Evolutionary conservation across 352 stramenopile species (phyloP), one percentile per base, ranked within the genome.

Genomic region (Aphanomyces euteiches): DNA sequence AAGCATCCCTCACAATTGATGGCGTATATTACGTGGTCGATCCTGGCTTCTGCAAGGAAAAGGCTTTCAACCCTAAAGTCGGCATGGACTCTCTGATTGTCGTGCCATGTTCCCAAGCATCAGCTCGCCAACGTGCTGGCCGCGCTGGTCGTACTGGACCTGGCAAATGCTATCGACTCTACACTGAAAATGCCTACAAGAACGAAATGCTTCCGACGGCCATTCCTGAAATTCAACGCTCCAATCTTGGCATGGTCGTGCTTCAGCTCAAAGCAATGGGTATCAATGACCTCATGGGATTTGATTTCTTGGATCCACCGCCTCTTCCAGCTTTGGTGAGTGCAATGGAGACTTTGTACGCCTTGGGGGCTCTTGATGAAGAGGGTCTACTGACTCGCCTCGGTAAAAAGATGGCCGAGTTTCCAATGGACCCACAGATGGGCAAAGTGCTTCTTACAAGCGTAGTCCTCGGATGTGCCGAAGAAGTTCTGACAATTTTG

Each of bases 261-360:
- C 81, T 99, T 56, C 96, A 99, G 77, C 79, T 99, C 6, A 99
- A 99, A 79, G 97, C 97, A 1, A 99, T 99, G 97, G 96, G 97
- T 45, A 99, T 99, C 74, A 99, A 99, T 72, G 97, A 99, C 76
- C 79, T 99, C 15, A 83, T 99, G 61, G 83, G 85, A 28, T 99
- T 99, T 78, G 97, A 99, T 78, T 99, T 99, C 68, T 99, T 99
- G 95, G 97, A 99, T 75, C 97, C 97, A 21, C 98, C 98, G 4
- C 94, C 97, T 19, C 84, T 98, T 47, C 92, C 98, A 67, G 98
- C 97, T 38, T 79, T 99, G 17, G 90, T 99, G 3, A 96, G 93
- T 66, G 97, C 97, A 6, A 94, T 99, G 54, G 96, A 99, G 77
- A 96, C 91, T n/a, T 81, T 99, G 3, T 98, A 99, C 66, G 93